Evolutionary conservation across 192 early-diverging fungal genomes (phyloP).

Genomic region (Coemansia sp.): DNA sequence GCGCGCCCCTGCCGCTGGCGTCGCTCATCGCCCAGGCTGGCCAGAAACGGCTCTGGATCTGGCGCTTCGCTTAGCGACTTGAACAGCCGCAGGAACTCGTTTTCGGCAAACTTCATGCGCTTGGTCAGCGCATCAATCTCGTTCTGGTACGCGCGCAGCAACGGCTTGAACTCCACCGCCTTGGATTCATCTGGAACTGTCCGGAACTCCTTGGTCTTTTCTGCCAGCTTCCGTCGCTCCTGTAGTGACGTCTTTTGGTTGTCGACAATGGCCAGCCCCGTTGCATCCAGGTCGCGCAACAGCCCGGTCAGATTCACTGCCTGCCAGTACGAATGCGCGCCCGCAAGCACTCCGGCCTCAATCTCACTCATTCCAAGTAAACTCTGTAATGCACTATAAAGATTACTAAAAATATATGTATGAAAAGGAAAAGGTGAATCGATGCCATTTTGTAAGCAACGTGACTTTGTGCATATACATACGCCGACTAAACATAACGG

Average conservation of each 20-base stretch:
- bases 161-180: slow-evolving; percentile 68
- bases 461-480: background rate
- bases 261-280: slow-evolving; percentile 76
- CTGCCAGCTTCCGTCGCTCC: slow-evolving; percentile 78
- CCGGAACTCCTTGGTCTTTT: slow-evolving; percentile 87
- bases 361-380: slow-evolving; percentile 2
- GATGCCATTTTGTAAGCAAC: background rate
- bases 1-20: background rate
- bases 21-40: slow-evolving; percentile 42
- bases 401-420: slow-evolving; percentile 1
- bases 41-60: slow-evolving; percentile 74
- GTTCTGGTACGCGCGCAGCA: slow-evolving; percentile 83
- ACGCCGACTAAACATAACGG: background rate
- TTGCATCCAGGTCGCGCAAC: slow-evolving; percentile 70
- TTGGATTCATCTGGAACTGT: slow-evolving; percentile 75
- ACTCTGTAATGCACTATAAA: background rate
- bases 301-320: slow-evolving; percentile 63
- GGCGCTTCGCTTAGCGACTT: slow-evolving; percentile 76
- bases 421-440: background rate
- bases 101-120: slow-evolving; percentile 79
- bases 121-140: slow-evolving; percentile 90
- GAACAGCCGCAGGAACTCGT: slow-evolving; percentile 77
- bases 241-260: slow-evolving; percentile 78
- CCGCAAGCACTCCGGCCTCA: slow-evolving; percentile 19
- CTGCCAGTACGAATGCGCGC: slow-evolving; percentile 49